These are phyloP conservation scores for Entophlyctis luteolus DNA, from an alignment of 192 early-diverging fungal species.

Conservation along the genomic window DNA sequence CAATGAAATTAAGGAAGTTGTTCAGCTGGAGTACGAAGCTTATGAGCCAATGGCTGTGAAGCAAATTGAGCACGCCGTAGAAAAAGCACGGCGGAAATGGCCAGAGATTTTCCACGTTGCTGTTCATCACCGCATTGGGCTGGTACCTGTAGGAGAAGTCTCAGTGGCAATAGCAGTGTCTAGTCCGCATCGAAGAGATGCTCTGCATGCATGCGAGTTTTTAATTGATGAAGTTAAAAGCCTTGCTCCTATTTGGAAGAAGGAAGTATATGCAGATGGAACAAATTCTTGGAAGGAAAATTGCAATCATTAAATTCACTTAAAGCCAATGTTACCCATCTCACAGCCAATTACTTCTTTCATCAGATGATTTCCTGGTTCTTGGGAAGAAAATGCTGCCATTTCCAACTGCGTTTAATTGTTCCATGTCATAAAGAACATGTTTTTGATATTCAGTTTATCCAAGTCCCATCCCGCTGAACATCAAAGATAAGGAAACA, in stretches of 20 bases:
- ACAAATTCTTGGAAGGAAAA: slow-evolving; percentile 66
- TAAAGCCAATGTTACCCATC: no score
- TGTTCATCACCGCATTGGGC: slow-evolving; percentile 73
- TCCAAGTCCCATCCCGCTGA: no score
- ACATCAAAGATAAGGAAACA: no score
- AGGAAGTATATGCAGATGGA: slow-evolving; percentile 82
- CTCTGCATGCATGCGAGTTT: slow-evolving; percentile 70
- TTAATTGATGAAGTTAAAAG: slow-evolving; percentile 89
- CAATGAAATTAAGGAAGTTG: slow-evolving; percentile 52
- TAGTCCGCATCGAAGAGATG: slow-evolving; percentile 70
- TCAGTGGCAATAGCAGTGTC: slow-evolving; percentile 80
- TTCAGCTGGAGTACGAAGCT: slow-evolving; percentile 77
- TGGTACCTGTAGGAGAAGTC: slow-evolving; percentile 73
- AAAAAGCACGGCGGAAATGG: slow-evolving; percentile 61
- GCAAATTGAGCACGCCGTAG: slow-evolving; percentile 58
- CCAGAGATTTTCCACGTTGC: slow-evolving; percentile 62
- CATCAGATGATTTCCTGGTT: no score
- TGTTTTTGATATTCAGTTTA: no score
- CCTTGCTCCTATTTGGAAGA: slow-evolving; percentile 89
- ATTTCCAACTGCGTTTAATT: no score
- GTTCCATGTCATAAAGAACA: no score
- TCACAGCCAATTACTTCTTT: no score
- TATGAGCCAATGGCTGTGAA: slow-evolving; percentile 85
- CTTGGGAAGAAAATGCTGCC: no score
- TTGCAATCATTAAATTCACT: slow-evolving; percentile 20